These are phyloP conservation scores for Phytopythium oedochilum DNA, from an alignment of 352 stramenopile species.

Conservation along the genomic window DNA sequence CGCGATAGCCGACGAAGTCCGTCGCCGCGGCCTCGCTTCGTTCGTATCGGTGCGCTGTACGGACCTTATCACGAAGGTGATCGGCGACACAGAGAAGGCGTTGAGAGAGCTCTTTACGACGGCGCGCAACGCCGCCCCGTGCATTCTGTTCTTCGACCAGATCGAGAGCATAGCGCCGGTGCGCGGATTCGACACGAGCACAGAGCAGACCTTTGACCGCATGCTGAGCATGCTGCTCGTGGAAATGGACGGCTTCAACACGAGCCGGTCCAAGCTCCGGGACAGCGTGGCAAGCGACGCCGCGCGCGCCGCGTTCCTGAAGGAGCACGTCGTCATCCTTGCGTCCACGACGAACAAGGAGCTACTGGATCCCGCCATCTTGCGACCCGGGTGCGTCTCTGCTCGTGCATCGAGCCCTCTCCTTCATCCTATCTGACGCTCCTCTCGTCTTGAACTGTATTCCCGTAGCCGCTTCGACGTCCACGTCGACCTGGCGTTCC, in stretches of 20 bases:
- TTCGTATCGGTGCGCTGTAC: conserved; percentile 88
- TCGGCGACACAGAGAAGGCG: conserved; percentile 87
- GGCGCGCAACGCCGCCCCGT: conserved; percentile 81
- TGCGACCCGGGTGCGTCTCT: conserved; percentile 65
- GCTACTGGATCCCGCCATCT: conserved; percentile 79
- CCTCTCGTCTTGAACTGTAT: neutral
- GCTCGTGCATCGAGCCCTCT: too few species aligned
- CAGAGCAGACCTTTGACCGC: conserved; percentile 91
- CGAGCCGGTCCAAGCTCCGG: conserved; percentile 29
- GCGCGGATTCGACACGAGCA: conserved; percentile 88
- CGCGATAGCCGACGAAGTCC: conserved; percentile 56
- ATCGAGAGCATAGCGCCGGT: conserved; percentile 87
- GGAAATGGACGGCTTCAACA: conserved; percentile 89
- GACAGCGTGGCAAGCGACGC: conserved; percentile 28
- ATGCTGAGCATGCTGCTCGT: conserved; percentile 89
- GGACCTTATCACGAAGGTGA: conserved; percentile 88
- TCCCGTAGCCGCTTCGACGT: conserved; percentile 70
- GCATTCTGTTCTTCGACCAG: conserved; percentile 91
- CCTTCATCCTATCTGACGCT: too few species aligned
- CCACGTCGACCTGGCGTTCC: conserved; percentile 63
- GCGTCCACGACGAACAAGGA: conserved; percentile 73
- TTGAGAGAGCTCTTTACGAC: conserved; percentile 86
- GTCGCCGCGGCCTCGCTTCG: conserved; percentile 55
- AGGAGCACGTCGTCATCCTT: conserved; percentile 82
- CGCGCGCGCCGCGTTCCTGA: conserved; percentile 57